Percentiles rank a stretch among this genome's conserved stretches.
Conservation (phyloP, 345 rosid species). For the Eucalyptus camaldulensis region DNA sequence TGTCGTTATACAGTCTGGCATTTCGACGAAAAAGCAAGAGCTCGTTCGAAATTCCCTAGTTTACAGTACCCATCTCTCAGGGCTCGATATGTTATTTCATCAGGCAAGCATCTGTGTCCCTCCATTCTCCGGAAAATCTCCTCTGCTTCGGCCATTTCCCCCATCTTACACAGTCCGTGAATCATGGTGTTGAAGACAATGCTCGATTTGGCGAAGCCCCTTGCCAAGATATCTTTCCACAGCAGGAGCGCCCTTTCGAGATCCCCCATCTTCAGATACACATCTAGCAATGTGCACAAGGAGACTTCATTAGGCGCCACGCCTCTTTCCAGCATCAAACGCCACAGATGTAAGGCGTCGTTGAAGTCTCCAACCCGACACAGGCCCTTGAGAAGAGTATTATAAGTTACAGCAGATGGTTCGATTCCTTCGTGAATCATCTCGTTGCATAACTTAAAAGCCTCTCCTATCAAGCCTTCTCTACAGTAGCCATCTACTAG, state of each 20-base stretch:
- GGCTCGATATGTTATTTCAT: constrained; percentile 57
- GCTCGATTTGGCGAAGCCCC: constrained; percentile 39
- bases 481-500: constrained; percentile 74
- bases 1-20: not conserved
- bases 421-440: constrained; percentile 36
- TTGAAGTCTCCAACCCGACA: constrained; percentile 33
- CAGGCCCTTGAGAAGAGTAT: constrained; percentile 74
- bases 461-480: constrained; percentile 30
- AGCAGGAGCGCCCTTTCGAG: constrained; percentile 39
- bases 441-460: constrained; percentile 45
- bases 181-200: constrained; percentile 64
- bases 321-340: constrained; percentile 44
- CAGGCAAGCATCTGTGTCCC: constrained; percentile 47
- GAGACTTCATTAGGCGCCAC: constrained; percentile 37
- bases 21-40: constrained; percentile 41
- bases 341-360: constrained; percentile 59
- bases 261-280: constrained; percentile 60
- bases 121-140: constrained; percentile 45
- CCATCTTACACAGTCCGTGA: constrained; percentile 58
- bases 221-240: constrained; percentile 61
- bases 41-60: constrained; percentile 56
- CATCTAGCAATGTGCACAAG: constrained; percentile 61
- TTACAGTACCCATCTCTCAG: constrained; percentile 68
- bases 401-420: constrained; percentile 49
- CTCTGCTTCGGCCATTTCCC: constrained; percentile 56